Conservation (phyloP, 2,329 filamentous ascomycete species). For the Herpotrichia juniperi region DNA sequence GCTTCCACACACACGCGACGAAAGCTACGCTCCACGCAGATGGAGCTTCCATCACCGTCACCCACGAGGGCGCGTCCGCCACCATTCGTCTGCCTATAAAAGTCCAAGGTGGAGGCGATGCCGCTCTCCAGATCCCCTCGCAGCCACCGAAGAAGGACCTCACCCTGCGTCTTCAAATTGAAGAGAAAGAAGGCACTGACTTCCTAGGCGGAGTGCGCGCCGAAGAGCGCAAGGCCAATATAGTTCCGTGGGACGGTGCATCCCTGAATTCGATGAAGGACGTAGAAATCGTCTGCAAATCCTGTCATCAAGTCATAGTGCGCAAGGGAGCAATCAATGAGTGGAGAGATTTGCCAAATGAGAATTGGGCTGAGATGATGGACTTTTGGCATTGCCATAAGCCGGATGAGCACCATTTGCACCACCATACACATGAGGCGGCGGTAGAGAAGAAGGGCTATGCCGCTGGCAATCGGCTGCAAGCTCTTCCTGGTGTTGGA, state of each 20-base stretch:
- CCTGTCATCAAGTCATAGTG: constrained; percentile 28
- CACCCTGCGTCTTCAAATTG: constrained; percentile 60
- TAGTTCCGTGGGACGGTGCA: constrained; percentile 53
- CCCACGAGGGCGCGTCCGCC: constrained; percentile 53
- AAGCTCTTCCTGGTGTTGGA: constrained; percentile 69
- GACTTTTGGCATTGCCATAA: constrained; percentile 99
- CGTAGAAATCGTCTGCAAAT: constrained; percentile 33
- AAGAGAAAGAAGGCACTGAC: constrained; percentile 46
- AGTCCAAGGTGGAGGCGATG: constrained; percentile 50
- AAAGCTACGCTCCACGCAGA: constrained; percentile 52
- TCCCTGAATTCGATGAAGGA: constrained; percentile 30
- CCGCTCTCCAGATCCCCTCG: constrained; percentile 57
- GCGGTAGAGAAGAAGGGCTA: constrained; percentile 66
- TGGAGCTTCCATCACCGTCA: constrained; percentile 50
- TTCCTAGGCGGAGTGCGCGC: constrained; percentile 33
- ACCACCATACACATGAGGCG: constrained; percentile 51
- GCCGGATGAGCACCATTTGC: constrained; percentile 68
- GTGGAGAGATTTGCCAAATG: constrained; percentile 95
- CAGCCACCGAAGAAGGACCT: constrained; percentile 55
- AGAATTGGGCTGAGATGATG: constrained; percentile 99
- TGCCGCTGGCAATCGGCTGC: constrained; percentile 77
- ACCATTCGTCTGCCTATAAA: constrained; percentile 55
- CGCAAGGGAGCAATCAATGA: constrained; percentile 35
- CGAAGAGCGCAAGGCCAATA: constrained; percentile 41
- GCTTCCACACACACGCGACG: constrained; percentile 50